Conservation (phyloP, 768 basidiomycete genomes). For the Lyophyllum shimeji region DNA sequence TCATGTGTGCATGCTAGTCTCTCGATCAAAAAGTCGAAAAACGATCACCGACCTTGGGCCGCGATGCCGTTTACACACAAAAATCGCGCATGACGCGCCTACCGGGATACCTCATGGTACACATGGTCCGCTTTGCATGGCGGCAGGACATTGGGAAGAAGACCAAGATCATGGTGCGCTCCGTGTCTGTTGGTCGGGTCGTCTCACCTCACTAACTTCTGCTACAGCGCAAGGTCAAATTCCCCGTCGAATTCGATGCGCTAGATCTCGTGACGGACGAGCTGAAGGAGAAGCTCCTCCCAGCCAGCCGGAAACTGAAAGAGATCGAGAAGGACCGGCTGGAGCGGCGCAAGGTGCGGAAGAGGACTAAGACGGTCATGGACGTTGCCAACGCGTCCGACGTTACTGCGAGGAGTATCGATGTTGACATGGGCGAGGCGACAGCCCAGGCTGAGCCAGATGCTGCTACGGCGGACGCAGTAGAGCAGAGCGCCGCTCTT, state of each 20-base stretch:
- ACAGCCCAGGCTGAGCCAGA: conserved; percentile 19
- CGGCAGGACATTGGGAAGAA: conserved; percentile 87
- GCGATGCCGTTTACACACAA: conserved; percentile 81
- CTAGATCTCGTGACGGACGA: conserved; percentile 81
- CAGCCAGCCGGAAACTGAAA: conserved; percentile 70
- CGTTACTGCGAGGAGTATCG: conserved; percentile 25
- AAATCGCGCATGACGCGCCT: conserved; percentile 80
- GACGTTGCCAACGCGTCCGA: conserved; percentile 27
- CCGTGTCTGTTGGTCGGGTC: not conserved
- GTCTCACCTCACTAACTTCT: not conserved
- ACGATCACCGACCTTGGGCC: conserved; percentile 72
- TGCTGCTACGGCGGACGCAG: conserved; percentile 18
- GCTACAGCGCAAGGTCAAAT: conserved; percentile 83
- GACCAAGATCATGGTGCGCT: conserved; percentile 90
- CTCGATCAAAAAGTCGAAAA: conserved; percentile 89
- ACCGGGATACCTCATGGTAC: conserved; percentile 82
- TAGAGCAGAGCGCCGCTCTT: conserved; percentile 26
- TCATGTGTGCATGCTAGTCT: conserved; percentile 45
- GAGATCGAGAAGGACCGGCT: conserved; percentile 81
- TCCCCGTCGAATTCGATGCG: conserved; percentile 85
- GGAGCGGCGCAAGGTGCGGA: conserved; percentile 81
- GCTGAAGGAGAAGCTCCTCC: conserved; percentile 66
- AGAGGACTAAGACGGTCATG: conserved; percentile 56
- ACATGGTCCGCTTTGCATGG: conserved; percentile 98
- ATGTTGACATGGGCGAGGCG: conserved; percentile 50